Percentiles rank a stretch among this genome's conserved stretches.
These are phyloP conservation scores for Thelonectria olida DNA, from an alignment of 2,329 filamentous ascomycete genomes.

Conservation along the genomic window DNA sequence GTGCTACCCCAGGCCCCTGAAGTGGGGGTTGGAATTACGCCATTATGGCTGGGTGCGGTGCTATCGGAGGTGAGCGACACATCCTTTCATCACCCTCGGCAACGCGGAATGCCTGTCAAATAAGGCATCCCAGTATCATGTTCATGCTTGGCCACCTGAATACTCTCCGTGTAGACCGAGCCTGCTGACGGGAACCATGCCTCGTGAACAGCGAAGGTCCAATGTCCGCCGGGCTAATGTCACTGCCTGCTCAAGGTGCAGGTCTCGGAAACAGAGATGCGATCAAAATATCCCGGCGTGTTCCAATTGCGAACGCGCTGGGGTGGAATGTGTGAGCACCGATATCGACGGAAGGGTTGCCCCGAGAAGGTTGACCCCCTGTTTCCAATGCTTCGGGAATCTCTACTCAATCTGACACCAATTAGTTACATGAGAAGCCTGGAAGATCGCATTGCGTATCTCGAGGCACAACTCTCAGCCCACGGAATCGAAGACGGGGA, in stretches of 20 bases:
- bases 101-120: not conserved
- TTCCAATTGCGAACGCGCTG: conserved; percentile 25
- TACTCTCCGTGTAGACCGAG: not conserved
- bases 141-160: not conserved
- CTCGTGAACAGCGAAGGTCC: conserved; percentile 14
- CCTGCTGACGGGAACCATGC: not conserved
- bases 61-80: conserved; percentile 10
- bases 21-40: not conserved
- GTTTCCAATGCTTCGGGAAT: not conserved
- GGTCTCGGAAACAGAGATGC: conserved; percentile 34
- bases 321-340: conserved; percentile 27
- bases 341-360: conserved; percentile 27
- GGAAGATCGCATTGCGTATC: not conserved
- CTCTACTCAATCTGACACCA: not conserved
- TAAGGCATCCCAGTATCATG: not conserved
- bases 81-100: not conserved
- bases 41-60: not conserved
- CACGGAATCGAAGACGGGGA: not conserved
- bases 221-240: conserved; percentile 33
- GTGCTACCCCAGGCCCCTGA: not conserved
- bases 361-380: conserved; percentile 22
- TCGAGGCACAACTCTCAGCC: not conserved
- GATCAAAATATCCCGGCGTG: conserved; percentile 36
- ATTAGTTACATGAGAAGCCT: not conserved
- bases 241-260: conserved; percentile 30